Evolutionary conservation across 495 filamentous ascomycete species (phyloP).

Genomic region (Hyphodiscus hymeniophilus): DNA sequence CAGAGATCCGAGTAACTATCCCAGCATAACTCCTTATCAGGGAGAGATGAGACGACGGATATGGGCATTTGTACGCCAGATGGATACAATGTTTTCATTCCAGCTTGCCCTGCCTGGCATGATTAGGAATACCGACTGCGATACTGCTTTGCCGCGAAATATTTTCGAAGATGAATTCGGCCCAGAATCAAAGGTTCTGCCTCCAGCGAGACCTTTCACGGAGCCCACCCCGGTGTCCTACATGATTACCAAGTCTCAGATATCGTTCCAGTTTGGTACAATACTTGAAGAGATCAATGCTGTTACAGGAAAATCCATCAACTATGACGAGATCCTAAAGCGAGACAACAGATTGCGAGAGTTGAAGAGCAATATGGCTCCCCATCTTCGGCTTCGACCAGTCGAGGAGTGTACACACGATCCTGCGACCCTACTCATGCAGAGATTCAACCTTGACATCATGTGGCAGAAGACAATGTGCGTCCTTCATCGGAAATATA

Average conservation of each 20-base stretch:
- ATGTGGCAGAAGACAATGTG: slow-evolving; percentile 76
- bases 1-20: slow-evolving; percentile 77
- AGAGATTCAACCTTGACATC: slow-evolving; percentile 72
- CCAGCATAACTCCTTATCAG: slow-evolving; percentile 76
- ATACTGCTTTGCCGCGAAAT: slow-evolving; percentile 81
- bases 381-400: slow-evolving; percentile 59
- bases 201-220: slow-evolving; percentile 59
- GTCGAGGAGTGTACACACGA: slow-evolving; percentile 66
- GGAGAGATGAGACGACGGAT: slow-evolving; percentile 86
- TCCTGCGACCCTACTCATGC: slow-evolving; percentile 69
- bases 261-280: slow-evolving; percentile 35
- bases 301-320: slow-evolving; percentile 35
- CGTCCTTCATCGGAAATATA: slow-evolving; percentile 78
- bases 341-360: slow-evolving; percentile 68
- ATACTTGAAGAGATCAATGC: slow-evolving; percentile 43
- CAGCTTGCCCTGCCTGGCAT: slow-evolving; percentile 86
- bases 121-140: slow-evolving; percentile 73
- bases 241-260: slow-evolving; percentile 67
- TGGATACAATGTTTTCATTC: slow-evolving; percentile 84
- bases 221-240: slow-evolving; percentile 85
- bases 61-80: slow-evolving; percentile 76
- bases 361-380: slow-evolving; percentile 55
- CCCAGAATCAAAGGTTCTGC: slow-evolving; percentile 66
- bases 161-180: slow-evolving; percentile 91
- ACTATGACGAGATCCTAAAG: slow-evolving; percentile 75